A percentile compares a stretch with the other conserved stretches of the same genome.
phyloP scores from a whole-genome alignment of 345 rosid species.

The Eucalyptus guilfoylei region DNA sequence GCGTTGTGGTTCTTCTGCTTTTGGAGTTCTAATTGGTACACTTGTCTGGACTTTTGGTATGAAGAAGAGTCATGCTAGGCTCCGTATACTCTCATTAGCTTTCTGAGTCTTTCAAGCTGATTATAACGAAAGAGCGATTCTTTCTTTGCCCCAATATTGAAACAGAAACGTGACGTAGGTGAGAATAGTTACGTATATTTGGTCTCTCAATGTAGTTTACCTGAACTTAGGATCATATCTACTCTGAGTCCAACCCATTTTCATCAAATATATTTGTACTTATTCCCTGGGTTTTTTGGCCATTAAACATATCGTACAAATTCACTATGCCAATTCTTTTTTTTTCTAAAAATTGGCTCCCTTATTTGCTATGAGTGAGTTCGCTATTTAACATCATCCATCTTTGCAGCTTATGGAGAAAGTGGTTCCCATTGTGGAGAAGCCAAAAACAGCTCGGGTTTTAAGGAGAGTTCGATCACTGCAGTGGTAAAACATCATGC shows the following conservation, averaged over 20 bases:
- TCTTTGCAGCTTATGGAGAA: conserved; percentile 61
- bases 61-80: background rate
- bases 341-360: background rate
- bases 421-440: conserved; percentile 61
- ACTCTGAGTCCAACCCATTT: background rate
- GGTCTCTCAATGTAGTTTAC: background rate
- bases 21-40: background rate
- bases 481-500: conserved; percentile 38
- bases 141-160: background rate
- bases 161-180: background rate
- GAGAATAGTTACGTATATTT: background rate
- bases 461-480: conserved; percentile 53
- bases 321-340: background rate
- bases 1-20: background rate
- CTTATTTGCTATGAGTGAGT: background rate
- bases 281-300: background rate
- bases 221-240: background rate
- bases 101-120: background rate
- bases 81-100: background rate
- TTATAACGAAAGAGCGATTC: background rate
- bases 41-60: background rate
- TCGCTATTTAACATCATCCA: background rate
- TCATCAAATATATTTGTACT: background rate
- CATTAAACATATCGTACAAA: background rate
- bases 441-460: conserved; percentile 24